Conservation (phyloP, 495 filamentous ascomycete species). For the Pseudevernia furfuracea region DNA sequence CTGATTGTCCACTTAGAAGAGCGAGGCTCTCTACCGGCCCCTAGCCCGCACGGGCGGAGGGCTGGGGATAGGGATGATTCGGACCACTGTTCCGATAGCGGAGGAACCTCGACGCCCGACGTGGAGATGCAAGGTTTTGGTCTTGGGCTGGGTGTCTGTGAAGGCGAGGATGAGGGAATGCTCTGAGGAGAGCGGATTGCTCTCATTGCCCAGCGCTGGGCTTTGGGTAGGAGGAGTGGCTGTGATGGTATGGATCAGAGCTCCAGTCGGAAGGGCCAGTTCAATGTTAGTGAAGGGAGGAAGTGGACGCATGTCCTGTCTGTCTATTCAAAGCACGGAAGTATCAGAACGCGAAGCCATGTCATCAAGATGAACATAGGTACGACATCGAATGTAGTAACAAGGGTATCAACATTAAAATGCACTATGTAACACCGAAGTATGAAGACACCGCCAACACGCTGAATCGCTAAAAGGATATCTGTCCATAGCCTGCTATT, state of each 20-base stretch:
- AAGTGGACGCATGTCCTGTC: neutral
- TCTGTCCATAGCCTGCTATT: slow-evolving; percentile 11
- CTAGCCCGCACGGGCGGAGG: no score
- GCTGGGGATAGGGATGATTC: neutral
- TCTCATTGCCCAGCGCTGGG: neutral
- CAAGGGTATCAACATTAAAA: slow-evolving; percentile 6
- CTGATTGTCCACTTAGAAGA: no score
- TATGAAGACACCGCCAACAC: neutral
- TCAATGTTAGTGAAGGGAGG: neutral
- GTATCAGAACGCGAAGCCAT: neutral
- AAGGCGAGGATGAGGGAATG: neutral
- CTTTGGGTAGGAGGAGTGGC: neutral
- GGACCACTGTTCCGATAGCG: neutral
- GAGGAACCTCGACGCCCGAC: neutral
- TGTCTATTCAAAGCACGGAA: neutral
- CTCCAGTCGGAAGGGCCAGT: neutral
- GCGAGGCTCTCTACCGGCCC: no score
- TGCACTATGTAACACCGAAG: neutral
- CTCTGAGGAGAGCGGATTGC: neutral
- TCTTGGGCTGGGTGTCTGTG: neutral
- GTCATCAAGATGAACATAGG: neutral
- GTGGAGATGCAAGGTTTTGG: neutral
- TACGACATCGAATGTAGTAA: neutral
- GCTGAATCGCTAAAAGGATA: slow-evolving; percentile 6
- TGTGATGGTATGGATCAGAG: neutral